phyloP scores from a whole-genome alignment of 805 yeast genomes.

The Myxozyma udenii region DNA sequence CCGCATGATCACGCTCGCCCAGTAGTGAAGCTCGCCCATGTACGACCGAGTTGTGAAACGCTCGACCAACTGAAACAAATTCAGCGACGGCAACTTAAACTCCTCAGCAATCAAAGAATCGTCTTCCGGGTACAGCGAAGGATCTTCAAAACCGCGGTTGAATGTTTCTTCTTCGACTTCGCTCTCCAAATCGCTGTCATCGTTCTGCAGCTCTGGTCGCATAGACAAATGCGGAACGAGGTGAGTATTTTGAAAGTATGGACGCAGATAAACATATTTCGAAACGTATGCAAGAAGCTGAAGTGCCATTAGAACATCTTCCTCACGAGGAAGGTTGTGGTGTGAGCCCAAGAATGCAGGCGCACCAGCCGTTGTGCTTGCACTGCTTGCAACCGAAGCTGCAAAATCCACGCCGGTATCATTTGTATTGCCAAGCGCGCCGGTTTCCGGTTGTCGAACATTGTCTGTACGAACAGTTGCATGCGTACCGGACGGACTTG shows the following conservation, averaged over 20 bases:
- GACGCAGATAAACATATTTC: constrained; percentile 78
- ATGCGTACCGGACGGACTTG: not conserved
- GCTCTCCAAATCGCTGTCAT: not conserved
- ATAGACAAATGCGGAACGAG: constrained; percentile 66
- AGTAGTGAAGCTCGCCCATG: constrained; percentile 79
- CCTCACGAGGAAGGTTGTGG: constrained; percentile 67
- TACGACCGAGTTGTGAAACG: constrained; percentile 71
- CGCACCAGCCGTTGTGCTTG: not conserved
- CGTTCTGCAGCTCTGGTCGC: constrained; percentile 29
- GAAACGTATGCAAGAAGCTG: constrained; percentile 91
- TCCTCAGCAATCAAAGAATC: constrained; percentile 44
- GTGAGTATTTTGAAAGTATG: constrained; percentile 68
- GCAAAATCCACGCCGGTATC: constrained; percentile 6
- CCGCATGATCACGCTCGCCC: constrained; percentile 98
- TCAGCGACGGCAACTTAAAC: constrained; percentile 45
- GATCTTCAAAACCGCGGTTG: constrained; percentile 10
- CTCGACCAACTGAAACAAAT: constrained; percentile 88
- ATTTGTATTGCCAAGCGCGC: constrained; percentile 5
- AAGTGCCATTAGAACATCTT: constrained; percentile 89
- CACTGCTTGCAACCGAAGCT: constrained; percentile 2
- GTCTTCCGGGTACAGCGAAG: constrained; percentile 23
- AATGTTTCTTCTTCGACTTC: not conserved
- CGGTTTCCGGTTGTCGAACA: not conserved
- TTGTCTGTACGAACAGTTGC: not conserved
- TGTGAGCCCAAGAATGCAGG: constrained; percentile 22